A percentile compares a stretch with the other conserved stretches of the same genome.
phyloP scores from a whole-genome alignment of 1,284 basidiomycete genomes.

The Kalmanozyma brasiliensis region DNA sequence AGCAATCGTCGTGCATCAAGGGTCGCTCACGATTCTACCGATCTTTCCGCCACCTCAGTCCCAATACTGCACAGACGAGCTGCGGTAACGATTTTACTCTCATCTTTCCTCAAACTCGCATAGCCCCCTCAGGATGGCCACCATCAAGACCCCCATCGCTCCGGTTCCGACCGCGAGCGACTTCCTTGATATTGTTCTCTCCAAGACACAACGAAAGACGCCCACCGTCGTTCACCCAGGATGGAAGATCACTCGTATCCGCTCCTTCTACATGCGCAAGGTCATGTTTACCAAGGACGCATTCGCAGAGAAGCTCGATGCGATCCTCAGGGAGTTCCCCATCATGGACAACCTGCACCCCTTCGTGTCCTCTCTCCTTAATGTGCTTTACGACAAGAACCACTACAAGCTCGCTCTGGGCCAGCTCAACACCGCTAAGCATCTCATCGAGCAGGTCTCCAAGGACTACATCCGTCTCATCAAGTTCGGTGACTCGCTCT shows the following conservation, averaged over 20 bases:
- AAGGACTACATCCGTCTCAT: slow-evolving; percentile 67
- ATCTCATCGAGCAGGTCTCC: slow-evolving; percentile 67
- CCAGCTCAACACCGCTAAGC: slow-evolving; percentile 66
- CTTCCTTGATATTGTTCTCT: slow-evolving; percentile 93
- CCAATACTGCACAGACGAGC: not conserved
- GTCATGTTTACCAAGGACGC: slow-evolving; percentile 99
- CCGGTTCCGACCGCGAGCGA: slow-evolving; percentile 95
- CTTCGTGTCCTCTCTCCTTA: slow-evolving; percentile 66
- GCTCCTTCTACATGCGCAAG: slow-evolving; percentile 95
- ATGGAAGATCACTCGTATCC: slow-evolving; percentile 96
- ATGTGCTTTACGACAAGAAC: slow-evolving; percentile 68
- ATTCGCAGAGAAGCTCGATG: slow-evolving; percentile 94
- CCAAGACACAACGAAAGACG: slow-evolving; percentile 94
- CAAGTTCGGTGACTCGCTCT: slow-evolving; percentile 67
- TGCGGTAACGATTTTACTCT: too few relatives aligned
- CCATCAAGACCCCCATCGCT: slow-evolving; percentile 75
- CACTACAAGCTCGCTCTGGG: slow-evolving; percentile 68
- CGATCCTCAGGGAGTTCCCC: slow-evolving; percentile 94
- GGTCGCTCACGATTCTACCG: not conserved
- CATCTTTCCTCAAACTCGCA: not conserved
- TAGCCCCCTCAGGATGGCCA: slow-evolving; percentile 42
- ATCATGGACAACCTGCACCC: slow-evolving; percentile 63
- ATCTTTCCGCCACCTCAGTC: too few relatives aligned
- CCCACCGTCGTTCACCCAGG: slow-evolving; percentile 83
- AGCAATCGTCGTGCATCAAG: too few relatives aligned